Conservation (phyloP, 495 filamentous ascomycete genomes). For the Podospora appendiculata region DNA sequence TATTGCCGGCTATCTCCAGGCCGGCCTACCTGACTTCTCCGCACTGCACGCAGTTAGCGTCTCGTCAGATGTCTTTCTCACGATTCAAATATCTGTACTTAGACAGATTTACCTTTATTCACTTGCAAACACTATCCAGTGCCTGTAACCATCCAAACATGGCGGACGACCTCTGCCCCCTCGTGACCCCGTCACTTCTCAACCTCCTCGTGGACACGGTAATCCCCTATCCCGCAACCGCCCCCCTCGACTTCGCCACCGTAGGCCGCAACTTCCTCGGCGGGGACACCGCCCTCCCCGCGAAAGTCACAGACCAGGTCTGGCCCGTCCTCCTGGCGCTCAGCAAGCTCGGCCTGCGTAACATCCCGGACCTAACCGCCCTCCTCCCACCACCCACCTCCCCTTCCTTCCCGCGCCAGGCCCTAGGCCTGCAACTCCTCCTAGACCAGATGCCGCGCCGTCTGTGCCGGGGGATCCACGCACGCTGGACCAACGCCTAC, state of each 20-base stretch:
- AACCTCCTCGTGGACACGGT: too few species aligned
- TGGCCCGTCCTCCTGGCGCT: slow-evolving; percentile 10
- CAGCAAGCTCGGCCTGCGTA: slow-evolving; percentile 7
- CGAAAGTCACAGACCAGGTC: background rate
- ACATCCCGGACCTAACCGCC: slow-evolving; percentile 2
- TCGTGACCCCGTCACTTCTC: too few species aligned
- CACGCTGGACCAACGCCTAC: slow-evolving; percentile 13
- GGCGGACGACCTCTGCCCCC: too few species aligned
- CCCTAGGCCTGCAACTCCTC: slow-evolving; percentile 14
- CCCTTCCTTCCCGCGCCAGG: slow-evolving; percentile 8
- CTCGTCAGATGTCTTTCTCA: too few species aligned
- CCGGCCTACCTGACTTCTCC: too few species aligned
- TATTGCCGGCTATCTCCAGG: too few species aligned
- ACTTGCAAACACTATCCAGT: too few species aligned
- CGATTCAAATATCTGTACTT: too few species aligned
- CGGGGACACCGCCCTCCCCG: background rate
- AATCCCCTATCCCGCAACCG: background rate
- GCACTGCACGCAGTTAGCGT: too few species aligned
- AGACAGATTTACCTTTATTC: too few species aligned
- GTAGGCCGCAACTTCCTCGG: background rate
- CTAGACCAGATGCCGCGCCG: slow-evolving; percentile 15
- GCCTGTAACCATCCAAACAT: too few species aligned
- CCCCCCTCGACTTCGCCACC: background rate
- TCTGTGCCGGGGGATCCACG: slow-evolving; percentile 11
- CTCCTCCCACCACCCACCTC: slow-evolving; percentile 10